Conservation (phyloP, 169 alveolate genomes). For the Fabrea salina region DNA sequence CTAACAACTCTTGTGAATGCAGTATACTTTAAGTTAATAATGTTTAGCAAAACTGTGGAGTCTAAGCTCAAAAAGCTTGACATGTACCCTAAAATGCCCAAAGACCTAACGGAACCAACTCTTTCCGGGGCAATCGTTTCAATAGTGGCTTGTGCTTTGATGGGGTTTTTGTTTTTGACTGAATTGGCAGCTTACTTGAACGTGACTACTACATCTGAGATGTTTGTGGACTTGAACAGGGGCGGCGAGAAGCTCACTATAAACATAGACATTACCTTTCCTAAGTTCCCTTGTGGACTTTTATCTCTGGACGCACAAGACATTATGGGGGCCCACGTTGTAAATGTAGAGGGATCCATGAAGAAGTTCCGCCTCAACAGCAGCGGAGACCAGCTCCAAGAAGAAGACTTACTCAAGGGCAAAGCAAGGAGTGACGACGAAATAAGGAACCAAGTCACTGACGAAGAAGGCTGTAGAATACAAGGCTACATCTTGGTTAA, state of each 20-base stretch:
- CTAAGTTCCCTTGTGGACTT: conserved; percentile 80
- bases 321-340: conserved; percentile 80
- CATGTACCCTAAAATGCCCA: conserved; percentile 75
- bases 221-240: conserved; percentile 69
- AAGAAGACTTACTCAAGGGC: conserved; percentile 3
- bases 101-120: conserved; percentile 79
- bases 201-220: conserved; percentile 64
- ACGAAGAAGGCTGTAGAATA: conserved; percentile 79
- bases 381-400: conserved; percentile 42
- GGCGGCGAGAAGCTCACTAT: conserved; percentile 65
- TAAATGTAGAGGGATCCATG: conserved; percentile 75
- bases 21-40: no score
- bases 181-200: conserved; percentile 64
- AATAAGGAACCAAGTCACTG: conserved; percentile 2
- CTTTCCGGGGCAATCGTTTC: conserved; percentile 81
- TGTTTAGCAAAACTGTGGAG: conserved; percentile 5
- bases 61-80: conserved; percentile 53
- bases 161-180: conserved; percentile 62
- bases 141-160: conserved; percentile 56
- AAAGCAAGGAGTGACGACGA: background rate
- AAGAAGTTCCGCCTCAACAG: conserved; percentile 51
- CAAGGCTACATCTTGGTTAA: conserved; percentile 69
- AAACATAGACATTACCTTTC: conserved; percentile 79
- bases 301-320: conserved; percentile 81
- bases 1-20: no score